Conservation (phyloP, 2,329 filamentous ascomycete species). For the Chalaropsis thielavioides region DNA sequence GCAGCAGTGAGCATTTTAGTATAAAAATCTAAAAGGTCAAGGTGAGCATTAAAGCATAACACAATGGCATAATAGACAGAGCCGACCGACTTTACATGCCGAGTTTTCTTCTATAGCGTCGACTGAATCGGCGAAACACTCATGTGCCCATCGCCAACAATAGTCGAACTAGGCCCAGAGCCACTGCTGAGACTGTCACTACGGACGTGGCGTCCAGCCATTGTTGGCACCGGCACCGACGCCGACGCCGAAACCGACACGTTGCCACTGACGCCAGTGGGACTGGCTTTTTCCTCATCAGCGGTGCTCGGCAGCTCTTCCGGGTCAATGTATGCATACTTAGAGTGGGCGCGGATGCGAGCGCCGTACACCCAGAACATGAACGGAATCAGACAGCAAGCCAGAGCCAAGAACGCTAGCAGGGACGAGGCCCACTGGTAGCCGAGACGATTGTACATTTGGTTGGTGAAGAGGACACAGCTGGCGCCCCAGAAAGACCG, state of each 20-base stretch:
- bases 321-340: constrained; percentile 56
- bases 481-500: constrained; percentile 67
- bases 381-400: constrained; percentile 71
- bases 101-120: background rate
- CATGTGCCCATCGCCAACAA: constrained; percentile 10
- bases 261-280: background rate
- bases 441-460: constrained; percentile 62
- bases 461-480: constrained; percentile 63
- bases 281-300: constrained; percentile 12
- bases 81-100: no score
- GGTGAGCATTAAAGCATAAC: no score
- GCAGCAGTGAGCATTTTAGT: no score
- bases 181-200: constrained; percentile 6
- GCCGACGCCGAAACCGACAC: background rate
- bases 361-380: constrained; percentile 68
- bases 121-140: background rate
- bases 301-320: constrained; percentile 26
- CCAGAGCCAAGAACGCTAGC: constrained; percentile 58
- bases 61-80: no score
- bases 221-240: background rate
- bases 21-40: no score
- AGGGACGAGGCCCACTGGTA: constrained; percentile 64
- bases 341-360: constrained; percentile 50
- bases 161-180: constrained; percentile 13
- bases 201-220: background rate